These are phyloP conservation scores for Prorocentrum cordatum DNA, from an alignment of 169 alveolate genomes.

Conservation along the genomic window DNA sequence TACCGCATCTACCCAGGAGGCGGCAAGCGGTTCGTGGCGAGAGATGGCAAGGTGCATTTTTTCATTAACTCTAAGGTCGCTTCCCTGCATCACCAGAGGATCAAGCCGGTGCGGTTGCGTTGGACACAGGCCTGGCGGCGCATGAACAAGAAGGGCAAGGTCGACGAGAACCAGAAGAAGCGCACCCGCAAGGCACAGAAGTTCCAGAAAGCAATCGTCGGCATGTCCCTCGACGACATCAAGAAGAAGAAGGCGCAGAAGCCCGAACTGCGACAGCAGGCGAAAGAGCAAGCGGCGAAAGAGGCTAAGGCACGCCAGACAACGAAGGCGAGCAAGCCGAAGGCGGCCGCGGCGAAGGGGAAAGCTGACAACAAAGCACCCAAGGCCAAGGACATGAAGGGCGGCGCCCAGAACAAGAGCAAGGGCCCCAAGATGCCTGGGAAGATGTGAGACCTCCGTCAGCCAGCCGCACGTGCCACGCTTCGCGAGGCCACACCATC, in stretches of 20 bases:
- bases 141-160: not conserved
- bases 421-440: no score
- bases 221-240: slow-evolving; percentile 45
- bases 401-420: no score
- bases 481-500: no score
- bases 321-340: not conserved
- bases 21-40: slow-evolving; percentile 43
- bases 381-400: no score
- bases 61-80: slow-evolving; percentile 44
- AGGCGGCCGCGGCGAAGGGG: not conserved
- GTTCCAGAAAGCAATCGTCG: slow-evolving; percentile 56
- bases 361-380: no score
- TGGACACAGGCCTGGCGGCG: slow-evolving; percentile 18
- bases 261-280: slow-evolving; percentile 29
- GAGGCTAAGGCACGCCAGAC: slow-evolving; percentile 51
- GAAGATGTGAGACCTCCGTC: no score
- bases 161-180: slow-evolving; percentile 27
- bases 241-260: slow-evolving; percentile 53
- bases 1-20: slow-evolving; percentile 52
- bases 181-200: slow-evolving; percentile 35
- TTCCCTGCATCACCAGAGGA: slow-evolving; percentile 21
- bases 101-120: slow-evolving; percentile 61
- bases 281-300: slow-evolving; percentile 19
- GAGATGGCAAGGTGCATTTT: slow-evolving; percentile 44
- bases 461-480: no score